Evolutionary conservation across 2,329 filamentous ascomycete genomes (phyloP).

Genomic region (Leptographium galeiforme): DNA sequence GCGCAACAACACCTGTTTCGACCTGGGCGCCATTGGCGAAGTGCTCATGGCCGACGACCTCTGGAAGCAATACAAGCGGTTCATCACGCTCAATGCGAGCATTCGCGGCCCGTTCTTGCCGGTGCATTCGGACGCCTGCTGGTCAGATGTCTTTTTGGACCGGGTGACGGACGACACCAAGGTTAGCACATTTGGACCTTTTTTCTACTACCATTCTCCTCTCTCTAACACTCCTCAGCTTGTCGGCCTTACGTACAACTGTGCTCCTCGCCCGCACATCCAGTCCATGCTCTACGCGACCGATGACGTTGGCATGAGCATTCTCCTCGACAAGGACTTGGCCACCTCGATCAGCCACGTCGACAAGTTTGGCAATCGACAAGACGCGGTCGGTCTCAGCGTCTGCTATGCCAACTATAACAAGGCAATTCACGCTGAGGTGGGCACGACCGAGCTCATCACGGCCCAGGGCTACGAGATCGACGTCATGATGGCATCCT

Average conservation of each 20-base stretch:
- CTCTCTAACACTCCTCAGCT: neutral
- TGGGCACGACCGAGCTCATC: conserved; percentile 18
- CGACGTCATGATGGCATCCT: conserved; percentile 21
- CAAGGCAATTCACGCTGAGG: conserved; percentile 19
- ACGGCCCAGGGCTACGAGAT: conserved; percentile 19
- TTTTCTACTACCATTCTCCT: neutral
- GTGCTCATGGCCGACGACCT: conserved; percentile 18
- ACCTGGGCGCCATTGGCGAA: conserved; percentile 22
- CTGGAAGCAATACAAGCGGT: conserved; percentile 21
- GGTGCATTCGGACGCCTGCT: conserved; percentile 21
- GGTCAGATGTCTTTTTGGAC: conserved; percentile 21
- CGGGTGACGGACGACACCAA: conserved; percentile 19
- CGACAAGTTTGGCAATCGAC: conserved; percentile 12
- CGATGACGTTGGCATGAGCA: conserved; percentile 21
- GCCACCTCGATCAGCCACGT: conserved; percentile 9
- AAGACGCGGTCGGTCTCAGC: conserved; percentile 16
- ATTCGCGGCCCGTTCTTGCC: conserved; percentile 24
- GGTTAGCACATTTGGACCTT: neutral
- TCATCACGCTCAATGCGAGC: conserved; percentile 22
- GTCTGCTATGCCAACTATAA: conserved; percentile 17
- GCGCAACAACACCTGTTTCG: conserved; percentile 21
- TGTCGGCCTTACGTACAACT: too few relatives aligned
- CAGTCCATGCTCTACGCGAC: conserved; percentile 26
- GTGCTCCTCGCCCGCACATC: conserved; percentile 15
- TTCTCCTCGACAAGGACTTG: conserved; percentile 19